Percentiles rank a stretch among this genome's conserved stretches.
Evolutionary conservation across 1,284 basidiomycete species (phyloP).

Genomic region (Apiotrichum montevideense): DNA sequence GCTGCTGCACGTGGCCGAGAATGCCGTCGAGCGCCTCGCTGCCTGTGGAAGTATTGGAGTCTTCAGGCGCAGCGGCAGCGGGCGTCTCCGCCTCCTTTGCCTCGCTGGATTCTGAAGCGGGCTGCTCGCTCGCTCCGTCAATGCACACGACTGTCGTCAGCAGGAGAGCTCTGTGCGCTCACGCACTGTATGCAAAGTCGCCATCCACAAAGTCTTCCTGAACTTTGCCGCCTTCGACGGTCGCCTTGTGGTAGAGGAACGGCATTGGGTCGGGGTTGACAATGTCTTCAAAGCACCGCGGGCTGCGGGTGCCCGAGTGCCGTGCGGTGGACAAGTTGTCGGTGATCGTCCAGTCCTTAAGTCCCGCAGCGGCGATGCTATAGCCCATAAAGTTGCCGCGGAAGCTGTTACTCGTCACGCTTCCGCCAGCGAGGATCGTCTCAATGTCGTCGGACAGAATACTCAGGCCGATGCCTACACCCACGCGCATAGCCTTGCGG

Average conservation of each 20-base stretch:
- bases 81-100: not conserved
- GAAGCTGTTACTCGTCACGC: conserved; percentile 37
- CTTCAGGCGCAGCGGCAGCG: not conserved
- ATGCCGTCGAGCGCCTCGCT: conserved; percentile 45
- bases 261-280: conserved; percentile 43
- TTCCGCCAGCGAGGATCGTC: conserved; percentile 39
- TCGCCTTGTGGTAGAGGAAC: conserved; percentile 34
- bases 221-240: conserved; percentile 31
- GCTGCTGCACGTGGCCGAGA: conserved; percentile 40
- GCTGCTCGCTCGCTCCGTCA: conserved; percentile 15
- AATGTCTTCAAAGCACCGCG: conserved; percentile 43
- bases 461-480: conserved; percentile 48
- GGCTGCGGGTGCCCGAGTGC: conserved; percentile 38
- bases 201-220: conserved; percentile 44
- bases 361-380: conserved; percentile 45
- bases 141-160: conserved; percentile 33
- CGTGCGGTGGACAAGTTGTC: conserved; percentile 44
- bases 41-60: conserved; percentile 12
- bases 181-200: conserved; percentile 46
- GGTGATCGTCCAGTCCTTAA: conserved; percentile 40
- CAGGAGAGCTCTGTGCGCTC: too few species aligned
- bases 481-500: conserved; percentile 46
- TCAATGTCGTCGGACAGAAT: conserved; percentile 48
- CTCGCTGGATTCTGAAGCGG: not conserved
- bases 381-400: conserved; percentile 46